Evolutionary conservation across 805 yeast species (phyloP).

Genomic region (Metschnikowia hibisci): DNA sequence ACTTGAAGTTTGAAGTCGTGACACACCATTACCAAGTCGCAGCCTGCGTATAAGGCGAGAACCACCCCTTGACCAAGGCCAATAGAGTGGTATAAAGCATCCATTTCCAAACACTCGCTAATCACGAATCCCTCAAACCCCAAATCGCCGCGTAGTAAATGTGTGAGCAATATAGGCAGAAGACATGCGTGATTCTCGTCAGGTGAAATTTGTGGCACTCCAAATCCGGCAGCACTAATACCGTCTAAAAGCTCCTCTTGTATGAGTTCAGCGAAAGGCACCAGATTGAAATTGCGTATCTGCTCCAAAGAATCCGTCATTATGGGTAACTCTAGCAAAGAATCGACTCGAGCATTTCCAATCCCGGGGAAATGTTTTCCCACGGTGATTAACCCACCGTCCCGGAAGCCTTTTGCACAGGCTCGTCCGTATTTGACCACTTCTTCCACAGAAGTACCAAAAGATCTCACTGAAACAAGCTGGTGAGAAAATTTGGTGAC

Average conservation of each 20-base stretch:
- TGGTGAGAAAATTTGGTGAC: constrained; percentile 54
- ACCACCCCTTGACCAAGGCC: constrained; percentile 67
- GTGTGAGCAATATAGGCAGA: constrained; percentile 49
- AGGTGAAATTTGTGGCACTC: constrained; percentile 56
- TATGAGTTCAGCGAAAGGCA: constrained; percentile 49
- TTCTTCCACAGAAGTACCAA: constrained; percentile 58
- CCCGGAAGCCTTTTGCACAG: constrained; percentile 49
- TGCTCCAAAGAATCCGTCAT: constrained; percentile 53
- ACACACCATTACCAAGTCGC: constrained; percentile 62
- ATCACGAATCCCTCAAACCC: constrained; percentile 55
- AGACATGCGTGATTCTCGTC: constrained; percentile 63
- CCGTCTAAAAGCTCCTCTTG: constrained; percentile 48
- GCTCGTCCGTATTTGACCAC: constrained; percentile 53
- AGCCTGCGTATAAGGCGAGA: constrained; percentile 59
- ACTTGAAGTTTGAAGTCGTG: constrained; percentile 51
- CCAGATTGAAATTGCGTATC: constrained; percentile 44
- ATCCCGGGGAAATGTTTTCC: constrained; percentile 69
- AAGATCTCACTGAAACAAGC: constrained; percentile 56
- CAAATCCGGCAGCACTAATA: constrained; percentile 59
- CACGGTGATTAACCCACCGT: constrained; percentile 51
- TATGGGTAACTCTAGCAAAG: constrained; percentile 55
- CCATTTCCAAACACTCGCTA: constrained; percentile 61
- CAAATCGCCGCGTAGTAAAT: constrained; percentile 47
- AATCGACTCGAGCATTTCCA: constrained; percentile 58
- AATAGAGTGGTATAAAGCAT: constrained; percentile 56